A percentile compares a stretch with the other conserved stretches of the same genome.
Evolutionary conservation across 2,329 filamentous ascomycete species (phyloP).

Genomic region (Fusarium sp.): DNA sequence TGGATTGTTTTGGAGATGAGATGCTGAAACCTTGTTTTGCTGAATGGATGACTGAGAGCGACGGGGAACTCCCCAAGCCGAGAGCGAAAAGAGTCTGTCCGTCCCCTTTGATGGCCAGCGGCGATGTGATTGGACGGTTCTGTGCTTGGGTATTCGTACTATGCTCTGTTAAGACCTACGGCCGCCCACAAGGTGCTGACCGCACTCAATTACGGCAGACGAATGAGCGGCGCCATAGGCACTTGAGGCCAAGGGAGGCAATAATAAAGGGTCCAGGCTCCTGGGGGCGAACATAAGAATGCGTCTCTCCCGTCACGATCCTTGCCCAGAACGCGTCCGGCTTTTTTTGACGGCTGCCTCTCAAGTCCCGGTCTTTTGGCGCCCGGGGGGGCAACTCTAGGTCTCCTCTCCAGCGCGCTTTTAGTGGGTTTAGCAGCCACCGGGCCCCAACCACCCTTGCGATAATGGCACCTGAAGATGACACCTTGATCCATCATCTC

Average conservation of each 20-base stretch:
- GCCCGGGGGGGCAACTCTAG: not conserved
- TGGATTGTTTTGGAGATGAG: slow-evolving; percentile 30
- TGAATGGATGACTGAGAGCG: slow-evolving; percentile 33
- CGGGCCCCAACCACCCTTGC: slow-evolving; percentile 11
- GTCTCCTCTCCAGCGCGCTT: not conserved
- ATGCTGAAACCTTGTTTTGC: slow-evolving; percentile 42
- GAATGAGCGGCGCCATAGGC: not conserved
- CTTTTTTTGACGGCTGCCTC: not conserved
- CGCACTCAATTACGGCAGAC: slow-evolving; percentile 14
- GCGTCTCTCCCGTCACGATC: not conserved
- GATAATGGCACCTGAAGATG: slow-evolving; percentile 29
- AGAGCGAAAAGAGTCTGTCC: slow-evolving; percentile 37
- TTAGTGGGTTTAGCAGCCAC: slow-evolving; percentile 19
- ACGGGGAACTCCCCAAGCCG: slow-evolving; percentile 36
- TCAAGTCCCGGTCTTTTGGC: not conserved
- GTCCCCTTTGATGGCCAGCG: slow-evolving; percentile 8
- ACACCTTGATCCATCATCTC: slow-evolving; percentile 32
- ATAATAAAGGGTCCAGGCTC: not conserved
- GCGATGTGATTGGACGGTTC: slow-evolving; percentile 39
- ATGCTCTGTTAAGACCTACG: slow-evolving; percentile 29
- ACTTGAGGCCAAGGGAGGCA: not conserved
- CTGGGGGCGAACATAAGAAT: not conserved
- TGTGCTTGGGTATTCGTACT: slow-evolving; percentile 24
- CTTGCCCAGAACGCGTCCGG: not conserved
- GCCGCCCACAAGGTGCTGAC: slow-evolving; percentile 14